These are phyloP conservation scores for Trametes sanguinea DNA, from an alignment of 768 basidiomycete genomes.

Conservation along the genomic window DNA sequence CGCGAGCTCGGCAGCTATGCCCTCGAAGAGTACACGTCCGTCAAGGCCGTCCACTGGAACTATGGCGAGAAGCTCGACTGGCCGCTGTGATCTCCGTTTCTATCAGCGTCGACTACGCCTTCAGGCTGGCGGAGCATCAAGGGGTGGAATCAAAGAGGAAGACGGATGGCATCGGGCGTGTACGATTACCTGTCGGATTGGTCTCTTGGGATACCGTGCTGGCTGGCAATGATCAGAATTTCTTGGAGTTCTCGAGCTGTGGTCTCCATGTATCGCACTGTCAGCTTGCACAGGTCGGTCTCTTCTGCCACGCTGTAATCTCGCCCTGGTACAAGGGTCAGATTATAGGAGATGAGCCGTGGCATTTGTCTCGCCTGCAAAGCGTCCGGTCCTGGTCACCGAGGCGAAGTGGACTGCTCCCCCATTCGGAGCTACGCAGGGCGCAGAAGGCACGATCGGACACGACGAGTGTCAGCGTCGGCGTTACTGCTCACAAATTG, in stretches of 20 bases:
- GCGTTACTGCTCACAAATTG: no score
- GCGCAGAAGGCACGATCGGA: no score
- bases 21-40: slow-evolving; percentile 79
- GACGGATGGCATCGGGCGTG: neutral
- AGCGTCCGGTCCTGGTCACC: no score
- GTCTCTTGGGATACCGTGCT: neutral
- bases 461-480: no score
- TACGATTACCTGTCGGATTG: slow-evolving; percentile 1
- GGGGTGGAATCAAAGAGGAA: neutral
- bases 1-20: slow-evolving; percentile 87
- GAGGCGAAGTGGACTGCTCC: no score
- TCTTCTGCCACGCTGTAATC: neutral
- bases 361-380: no score
- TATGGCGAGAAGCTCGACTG: slow-evolving; percentile 79
- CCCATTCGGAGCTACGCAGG: no score
- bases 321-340: no score
- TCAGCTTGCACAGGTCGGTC: neutral
- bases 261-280: neutral
- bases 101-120: neutral
- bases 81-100: slow-evolving; percentile 56
- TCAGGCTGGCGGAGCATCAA: neutral
- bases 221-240: neutral
- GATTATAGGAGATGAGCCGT: no score
- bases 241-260: neutral
- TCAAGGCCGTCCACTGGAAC: slow-evolving; percentile 87